Evolutionary conservation across 176 grass and related monocot species (phyloP).

Genomic region (Aechmea fasciata): DNA sequence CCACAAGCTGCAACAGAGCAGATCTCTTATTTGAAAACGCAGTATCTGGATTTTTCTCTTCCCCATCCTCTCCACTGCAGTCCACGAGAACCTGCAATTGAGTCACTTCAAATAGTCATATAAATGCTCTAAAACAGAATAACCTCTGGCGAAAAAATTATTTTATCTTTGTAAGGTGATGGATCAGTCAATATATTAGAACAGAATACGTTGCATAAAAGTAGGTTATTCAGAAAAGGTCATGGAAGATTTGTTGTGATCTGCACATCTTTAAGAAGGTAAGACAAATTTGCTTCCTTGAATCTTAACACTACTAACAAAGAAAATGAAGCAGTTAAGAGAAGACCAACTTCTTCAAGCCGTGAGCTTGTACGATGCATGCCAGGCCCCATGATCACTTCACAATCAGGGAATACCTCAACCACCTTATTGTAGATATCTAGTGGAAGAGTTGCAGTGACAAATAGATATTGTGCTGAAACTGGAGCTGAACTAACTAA

Average conservation of each 20-base stretch:
- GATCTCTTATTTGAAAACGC: slow-evolving; percentile 80
- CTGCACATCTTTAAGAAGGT: no score
- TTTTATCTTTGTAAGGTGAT: not conserved
- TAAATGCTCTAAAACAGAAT: not conserved
- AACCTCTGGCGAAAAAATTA: not conserved
- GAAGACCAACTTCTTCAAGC: slow-evolving; percentile 67
- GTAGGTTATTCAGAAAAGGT: no score
- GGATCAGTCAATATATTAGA: not conserved
- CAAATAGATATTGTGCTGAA: slow-evolving; percentile 82
- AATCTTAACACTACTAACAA: not conserved
- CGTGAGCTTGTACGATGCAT: slow-evolving; percentile 84
- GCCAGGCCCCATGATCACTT: slow-evolving; percentile 83
- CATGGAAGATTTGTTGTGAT: no score
- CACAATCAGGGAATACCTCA: slow-evolving; percentile 78
- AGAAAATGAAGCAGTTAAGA: not conserved
- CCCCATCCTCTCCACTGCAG: slow-evolving; percentile 71
- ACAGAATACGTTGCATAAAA: no score
- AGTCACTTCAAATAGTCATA: slow-evolving; percentile 1
- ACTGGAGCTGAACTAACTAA: slow-evolving; percentile 65
- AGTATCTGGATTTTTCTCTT: slow-evolving; percentile 82
- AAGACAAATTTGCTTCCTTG: not conserved
- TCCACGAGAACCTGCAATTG: slow-evolving; percentile 73
- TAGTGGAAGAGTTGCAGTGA: slow-evolving; percentile 77
- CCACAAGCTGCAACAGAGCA: slow-evolving; percentile 54
- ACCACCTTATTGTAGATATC: slow-evolving; percentile 93